Conservation (phyloP, 257 asterid genomes). For the Fraxinus quadrangulata region DNA sequence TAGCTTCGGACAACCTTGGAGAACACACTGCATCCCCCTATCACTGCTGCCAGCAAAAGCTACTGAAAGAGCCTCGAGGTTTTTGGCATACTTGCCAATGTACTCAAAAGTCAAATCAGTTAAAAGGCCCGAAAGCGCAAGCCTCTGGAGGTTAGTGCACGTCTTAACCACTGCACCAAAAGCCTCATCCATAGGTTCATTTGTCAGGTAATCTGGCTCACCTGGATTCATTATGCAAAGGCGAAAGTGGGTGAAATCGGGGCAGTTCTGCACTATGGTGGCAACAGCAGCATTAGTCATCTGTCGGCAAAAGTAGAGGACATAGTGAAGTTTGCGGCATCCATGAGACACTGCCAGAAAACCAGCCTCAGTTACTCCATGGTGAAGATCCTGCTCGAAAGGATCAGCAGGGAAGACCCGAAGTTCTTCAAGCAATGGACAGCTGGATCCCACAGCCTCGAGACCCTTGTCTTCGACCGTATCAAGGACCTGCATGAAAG, state of each 20-base stretch:
- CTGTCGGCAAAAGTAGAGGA: slow-evolving; percentile 79
- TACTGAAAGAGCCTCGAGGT: slow-evolving; percentile 33
- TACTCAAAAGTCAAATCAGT: slow-evolving; percentile 31
- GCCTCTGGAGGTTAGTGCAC: slow-evolving; percentile 73
- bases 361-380: slow-evolving; percentile 80
- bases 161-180: slow-evolving; percentile 82
- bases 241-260: slow-evolving; percentile 85
- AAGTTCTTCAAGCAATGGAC: slow-evolving; percentile 79
- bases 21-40: slow-evolving; percentile 33
- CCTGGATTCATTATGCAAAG: slow-evolving; percentile 83
- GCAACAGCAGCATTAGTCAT: slow-evolving; percentile 90
- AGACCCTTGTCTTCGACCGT: slow-evolving; percentile 84
- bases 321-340: slow-evolving; percentile 75
- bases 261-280: slow-evolving; percentile 68
- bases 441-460: slow-evolving; percentile 71
- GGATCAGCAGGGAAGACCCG: slow-evolving; percentile 84
- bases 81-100: slow-evolving; percentile 34
- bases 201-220: slow-evolving; percentile 71
- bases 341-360: slow-evolving; percentile 80
- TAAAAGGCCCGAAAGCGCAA: slow-evolving; percentile 41
- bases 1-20: slow-evolving; percentile 73
- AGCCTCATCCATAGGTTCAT: slow-evolving; percentile 87
- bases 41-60: slow-evolving; percentile 40
- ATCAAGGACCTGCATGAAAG: slow-evolving; percentile 59
- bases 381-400: slow-evolving; percentile 47